Evolutionary conservation across 805 yeast genomes (phyloP).

Genomic region (Wickerhamiella shivajii): DNA sequence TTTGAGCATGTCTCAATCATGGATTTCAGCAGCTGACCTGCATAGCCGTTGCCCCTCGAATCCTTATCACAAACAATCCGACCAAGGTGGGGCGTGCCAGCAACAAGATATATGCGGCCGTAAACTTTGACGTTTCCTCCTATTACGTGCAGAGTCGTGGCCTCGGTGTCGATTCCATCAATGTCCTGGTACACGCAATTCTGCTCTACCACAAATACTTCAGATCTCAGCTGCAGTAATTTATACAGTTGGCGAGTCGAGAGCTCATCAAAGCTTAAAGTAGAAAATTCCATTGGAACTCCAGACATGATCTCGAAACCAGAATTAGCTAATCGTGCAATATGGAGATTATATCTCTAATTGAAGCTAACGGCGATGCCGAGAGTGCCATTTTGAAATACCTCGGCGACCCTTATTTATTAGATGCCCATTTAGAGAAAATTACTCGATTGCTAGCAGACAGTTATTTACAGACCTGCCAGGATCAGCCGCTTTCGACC

Average conservation of each 20-base stretch:
- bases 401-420: too few species aligned
- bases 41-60: constrained; percentile 13
- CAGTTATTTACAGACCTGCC: too few species aligned
- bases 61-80: constrained; percentile 13
- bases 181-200: constrained; percentile 15
- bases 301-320: too few species aligned
- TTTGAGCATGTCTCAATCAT: constrained; percentile 9
- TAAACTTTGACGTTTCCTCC: constrained; percentile 9
- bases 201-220: constrained; percentile 19
- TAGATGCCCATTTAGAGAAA: too few species aligned
- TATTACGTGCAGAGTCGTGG: constrained; percentile 10
- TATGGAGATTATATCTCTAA: too few species aligned
- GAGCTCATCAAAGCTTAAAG: constrained; percentile 6
- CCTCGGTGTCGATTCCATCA: constrained; percentile 15
- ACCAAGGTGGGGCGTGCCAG: constrained; percentile 10
- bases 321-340: too few species aligned
- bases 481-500: constrained; percentile 1
- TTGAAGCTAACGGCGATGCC: too few species aligned
- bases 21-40: constrained; percentile 10
- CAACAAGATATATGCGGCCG: constrained; percentile 6
- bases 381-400: too few species aligned
- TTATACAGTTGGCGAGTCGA: constrained; percentile 11
- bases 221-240: constrained; percentile 12
- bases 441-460: too few species aligned
- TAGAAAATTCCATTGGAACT: constrained; percentile 5